Percentiles rank a stretch among this genome's conserved stretches.
Evolutionary conservation across 495 filamentous ascomycete species (phyloP).

Genomic region (Geopyxis carbonaria): DNA sequence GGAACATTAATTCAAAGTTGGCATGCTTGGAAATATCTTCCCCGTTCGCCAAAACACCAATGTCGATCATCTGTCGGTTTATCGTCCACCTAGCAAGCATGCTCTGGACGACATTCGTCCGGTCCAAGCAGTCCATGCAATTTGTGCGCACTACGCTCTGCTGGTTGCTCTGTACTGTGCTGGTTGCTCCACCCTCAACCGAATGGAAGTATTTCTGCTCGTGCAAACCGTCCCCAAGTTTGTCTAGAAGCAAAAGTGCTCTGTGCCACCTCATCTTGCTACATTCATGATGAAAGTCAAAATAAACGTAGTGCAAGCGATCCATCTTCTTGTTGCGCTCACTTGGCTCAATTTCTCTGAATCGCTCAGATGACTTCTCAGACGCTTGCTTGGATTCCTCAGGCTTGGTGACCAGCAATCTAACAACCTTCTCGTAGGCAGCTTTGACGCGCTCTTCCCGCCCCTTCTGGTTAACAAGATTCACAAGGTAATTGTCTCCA

Average conservation of each 20-base stretch:
- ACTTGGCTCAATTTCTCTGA: conserved; percentile 54
- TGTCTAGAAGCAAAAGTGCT: conserved; percentile 68
- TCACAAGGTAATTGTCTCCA: conserved; percentile 91
- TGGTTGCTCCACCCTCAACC: conserved; percentile 40
- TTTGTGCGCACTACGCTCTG: conserved; percentile 84
- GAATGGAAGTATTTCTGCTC: conserved; percentile 85
- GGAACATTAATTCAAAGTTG: conserved; percentile 72
- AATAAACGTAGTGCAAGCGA: conserved; percentile 85
- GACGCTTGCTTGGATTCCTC: conserved; percentile 40
- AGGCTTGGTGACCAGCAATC: conserved; percentile 51
- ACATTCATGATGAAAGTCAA: conserved; percentile 96
- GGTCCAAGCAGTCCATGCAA: conserved; percentile 97
- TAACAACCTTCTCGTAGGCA: conserved; percentile 79
- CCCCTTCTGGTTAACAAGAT: conserved; percentile 88
- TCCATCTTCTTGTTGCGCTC: conserved; percentile 48
- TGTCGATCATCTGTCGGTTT: conserved; percentile 70
- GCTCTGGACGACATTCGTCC: conserved; percentile 92
- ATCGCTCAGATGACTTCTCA: conserved; percentile 57
- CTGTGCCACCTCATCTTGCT: conserved; percentile 87
- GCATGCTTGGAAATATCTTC: conserved; percentile 52
- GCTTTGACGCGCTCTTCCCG: conserved; percentile 73
- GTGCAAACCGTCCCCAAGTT: conserved; percentile 50
- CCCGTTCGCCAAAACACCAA: conserved; percentile 54
- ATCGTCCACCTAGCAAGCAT: conserved; percentile 79
- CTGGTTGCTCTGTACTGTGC: conserved; percentile 31